phyloP scores from a whole-genome alignment of 768 basidiomycete species.

The Filobasidium floriforme region DNA sequence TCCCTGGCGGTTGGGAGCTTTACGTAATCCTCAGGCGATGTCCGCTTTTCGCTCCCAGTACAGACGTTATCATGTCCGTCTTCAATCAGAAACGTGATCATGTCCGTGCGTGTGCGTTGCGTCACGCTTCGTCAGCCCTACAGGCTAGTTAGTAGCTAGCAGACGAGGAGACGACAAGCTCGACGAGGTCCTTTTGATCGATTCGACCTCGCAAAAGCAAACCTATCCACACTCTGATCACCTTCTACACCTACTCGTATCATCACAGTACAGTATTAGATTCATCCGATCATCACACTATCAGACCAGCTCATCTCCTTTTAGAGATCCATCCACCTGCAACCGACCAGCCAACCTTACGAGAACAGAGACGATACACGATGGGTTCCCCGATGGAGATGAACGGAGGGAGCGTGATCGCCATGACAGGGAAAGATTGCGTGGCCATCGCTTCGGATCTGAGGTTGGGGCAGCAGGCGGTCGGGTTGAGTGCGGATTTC shows the following conservation, averaged over 20 bases:
- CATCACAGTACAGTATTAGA: no score
- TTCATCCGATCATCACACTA: no score
- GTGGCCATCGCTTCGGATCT: slow-evolving; percentile 96
- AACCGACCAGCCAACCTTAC: not conserved
- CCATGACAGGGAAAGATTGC: slow-evolving; percentile 98
- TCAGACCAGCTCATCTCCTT: no score
- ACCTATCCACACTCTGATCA: not conserved
- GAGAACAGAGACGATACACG: not conserved
- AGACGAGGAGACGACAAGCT: not conserved
- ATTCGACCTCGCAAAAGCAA: not conserved
- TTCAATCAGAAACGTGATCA: not conserved
- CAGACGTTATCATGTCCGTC: no score
- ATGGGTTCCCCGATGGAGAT: slow-evolving; percentile 56
- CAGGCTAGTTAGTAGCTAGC: not conserved
- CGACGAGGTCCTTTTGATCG: not conserved
- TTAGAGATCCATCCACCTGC: not conserved
- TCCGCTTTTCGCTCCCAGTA: no score
- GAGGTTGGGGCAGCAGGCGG: slow-evolving; percentile 73
- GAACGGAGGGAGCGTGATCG: slow-evolving; percentile 97
- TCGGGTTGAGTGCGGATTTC: slow-evolving; percentile 83
- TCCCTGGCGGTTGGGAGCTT: no score
- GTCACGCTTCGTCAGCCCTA: slow-evolving; percentile 8
- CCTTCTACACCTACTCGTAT: no score
- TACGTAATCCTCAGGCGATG: no score
- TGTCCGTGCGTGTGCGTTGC: not conserved